Conservation (phyloP, 1,139 yeast species). For the Kodamaea arcana region DNA sequence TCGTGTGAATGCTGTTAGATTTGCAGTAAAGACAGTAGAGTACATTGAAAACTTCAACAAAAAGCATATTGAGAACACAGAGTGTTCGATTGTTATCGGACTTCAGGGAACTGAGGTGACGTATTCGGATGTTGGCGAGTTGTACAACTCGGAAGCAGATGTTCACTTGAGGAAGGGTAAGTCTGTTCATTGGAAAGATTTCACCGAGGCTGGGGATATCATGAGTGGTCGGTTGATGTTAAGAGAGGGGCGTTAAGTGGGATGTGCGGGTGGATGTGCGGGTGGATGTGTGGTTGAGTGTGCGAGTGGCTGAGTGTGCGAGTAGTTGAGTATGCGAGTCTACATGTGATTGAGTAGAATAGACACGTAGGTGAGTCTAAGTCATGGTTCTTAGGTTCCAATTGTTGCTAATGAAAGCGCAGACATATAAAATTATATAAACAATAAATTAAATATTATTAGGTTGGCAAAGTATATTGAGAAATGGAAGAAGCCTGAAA, state of each 20-base stretch:
- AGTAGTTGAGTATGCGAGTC: no score
- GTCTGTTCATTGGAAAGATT: constrained; percentile 63
- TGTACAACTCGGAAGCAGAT: constrained; percentile 61
- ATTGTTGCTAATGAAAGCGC: no score
- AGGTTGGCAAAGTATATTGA: no score
- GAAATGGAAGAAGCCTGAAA: no score
- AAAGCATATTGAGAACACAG: not conserved
- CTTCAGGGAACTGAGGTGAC: constrained; percentile 60
- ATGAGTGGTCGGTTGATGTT: constrained; percentile 35
- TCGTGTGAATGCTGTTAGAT: constrained; percentile 85
- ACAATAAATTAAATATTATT: no score
- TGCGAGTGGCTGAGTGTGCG: no score
- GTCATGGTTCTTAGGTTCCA: no score
- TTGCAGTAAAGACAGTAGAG: constrained; percentile 82
- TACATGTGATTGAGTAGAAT: no score
- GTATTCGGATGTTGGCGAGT: constrained; percentile 50
- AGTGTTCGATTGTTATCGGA: constrained; percentile 61
- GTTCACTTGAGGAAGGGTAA: constrained; percentile 60
- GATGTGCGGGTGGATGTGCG: no score
- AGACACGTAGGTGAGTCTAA: no score
- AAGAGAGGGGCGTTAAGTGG: constrained; percentile 5
- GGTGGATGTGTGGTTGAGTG: no score
- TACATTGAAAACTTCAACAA: constrained; percentile 59
- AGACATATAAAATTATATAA: no score
- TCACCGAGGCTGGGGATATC: constrained; percentile 58